Evolutionary conservation across 768 basidiomycete genomes (phyloP), one percentile per base, ranked within the genome.

Genomic region (Amanita rubescens): DNA sequence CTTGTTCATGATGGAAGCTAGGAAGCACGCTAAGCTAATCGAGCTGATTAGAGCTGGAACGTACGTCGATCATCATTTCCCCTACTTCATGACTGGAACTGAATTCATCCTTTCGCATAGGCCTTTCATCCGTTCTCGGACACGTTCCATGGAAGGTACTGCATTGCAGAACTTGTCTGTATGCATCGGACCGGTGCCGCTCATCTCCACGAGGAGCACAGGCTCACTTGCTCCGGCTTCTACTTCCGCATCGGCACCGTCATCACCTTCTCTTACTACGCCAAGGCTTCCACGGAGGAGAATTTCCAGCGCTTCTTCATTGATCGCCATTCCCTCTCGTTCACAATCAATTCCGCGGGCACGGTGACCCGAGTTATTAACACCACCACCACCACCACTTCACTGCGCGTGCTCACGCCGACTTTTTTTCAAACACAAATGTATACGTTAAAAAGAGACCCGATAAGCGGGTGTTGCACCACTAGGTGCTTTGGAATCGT

Each of bases 21-120:
- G 67, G 65, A 75, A 75, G 57, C 75, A 84, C 46, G 49, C 70
- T 15, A 66, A 78, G 37, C 66, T 85, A 49, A 70, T 65, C 41
- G 80, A 80, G 56, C 70, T 85, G 49, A 77, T 85, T 51, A 70
- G 69, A 45, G 68, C 69, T 43, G 84, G 83, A 60, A 80, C 81
- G 59, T 74, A 67, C 58, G 75, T 70, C 55, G 53, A 57, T 53
- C 51, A 27, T 45, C 20, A 57, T 46, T 48, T 19, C 20, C 52
- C 22, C 25, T 41, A 33, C 30, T 49, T 17, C 49, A 34, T 33
- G 37, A 30, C 30, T 30, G 11, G 45, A 5, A 24, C 34, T 53
- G n/a, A 45, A 17, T 5, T 41, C 10, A 1, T 20, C 14, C 19
- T 20, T 44, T 12, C 3, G 14, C 43, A 20, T 35, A 71, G 71